phyloP scores from a whole-genome alignment of 805 yeast genomes.

The Clavispora phyllophila region DNA sequence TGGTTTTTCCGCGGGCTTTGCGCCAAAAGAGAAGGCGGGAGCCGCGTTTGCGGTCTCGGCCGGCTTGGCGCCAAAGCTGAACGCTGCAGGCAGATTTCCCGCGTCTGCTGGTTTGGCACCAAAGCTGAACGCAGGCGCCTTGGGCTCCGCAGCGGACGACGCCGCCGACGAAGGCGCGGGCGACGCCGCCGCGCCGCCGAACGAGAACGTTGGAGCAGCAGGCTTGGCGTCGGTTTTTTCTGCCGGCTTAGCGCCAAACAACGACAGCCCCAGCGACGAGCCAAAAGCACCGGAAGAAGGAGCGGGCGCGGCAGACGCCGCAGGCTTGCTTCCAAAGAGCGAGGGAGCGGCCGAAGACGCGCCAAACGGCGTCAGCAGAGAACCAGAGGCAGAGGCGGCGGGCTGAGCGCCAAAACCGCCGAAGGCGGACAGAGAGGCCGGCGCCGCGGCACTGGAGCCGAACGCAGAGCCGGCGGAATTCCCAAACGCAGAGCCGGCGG shows the following conservation, averaged over 20 bases:
- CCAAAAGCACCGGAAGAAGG: not conserved
- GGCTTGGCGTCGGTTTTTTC: constrained; percentile 4
- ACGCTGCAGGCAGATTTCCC: no score
- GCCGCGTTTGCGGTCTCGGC: not conserved
- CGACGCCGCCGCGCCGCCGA: constrained; percentile 1
- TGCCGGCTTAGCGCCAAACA: constrained; percentile 4
- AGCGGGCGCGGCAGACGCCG: constrained; percentile 5
- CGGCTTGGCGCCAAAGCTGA: not conserved
- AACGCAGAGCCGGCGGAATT: not conserved
- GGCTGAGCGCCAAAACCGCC: constrained; percentile 13
- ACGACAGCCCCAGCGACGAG: not conserved
- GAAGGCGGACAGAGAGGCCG: constrained; percentile 2
- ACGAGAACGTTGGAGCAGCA: constrained; percentile 10
- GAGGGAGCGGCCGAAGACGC: constrained; percentile 4
- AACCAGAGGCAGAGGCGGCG: constrained; percentile 4
- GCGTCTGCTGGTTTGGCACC: not conserved
- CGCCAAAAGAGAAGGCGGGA: constrained; percentile 10
- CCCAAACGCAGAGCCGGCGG: constrained; percentile 2
- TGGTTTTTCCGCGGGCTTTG: constrained; percentile 7
- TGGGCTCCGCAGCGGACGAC: constrained; percentile 4
- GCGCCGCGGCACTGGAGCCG: constrained; percentile 3
- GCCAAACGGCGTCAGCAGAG: constrained; percentile 5
- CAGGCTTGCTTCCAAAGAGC: not conserved
- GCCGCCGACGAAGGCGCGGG: constrained; percentile 5
- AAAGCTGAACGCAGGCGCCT: constrained; percentile 11